A percentile compares a stretch with the other conserved stretches of the same genome.
These are phyloP conservation scores for Schwanniomyces polymorphus DNA, from an alignment of 805 yeast species.

Conservation along the genomic window DNA sequence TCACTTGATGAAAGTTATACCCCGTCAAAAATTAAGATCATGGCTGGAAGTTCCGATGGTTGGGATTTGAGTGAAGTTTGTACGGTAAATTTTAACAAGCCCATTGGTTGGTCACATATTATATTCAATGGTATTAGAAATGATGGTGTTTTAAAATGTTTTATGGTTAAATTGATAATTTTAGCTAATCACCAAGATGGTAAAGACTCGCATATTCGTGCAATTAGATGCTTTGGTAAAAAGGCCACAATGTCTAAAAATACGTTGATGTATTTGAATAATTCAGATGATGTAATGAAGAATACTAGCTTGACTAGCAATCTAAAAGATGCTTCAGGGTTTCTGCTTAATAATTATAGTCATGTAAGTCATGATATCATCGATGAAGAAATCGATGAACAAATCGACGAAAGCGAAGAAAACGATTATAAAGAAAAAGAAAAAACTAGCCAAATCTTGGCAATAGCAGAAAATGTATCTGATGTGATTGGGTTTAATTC, in stretches of 20 bases:
- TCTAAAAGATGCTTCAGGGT: constrained; percentile 22
- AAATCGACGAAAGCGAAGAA: constrained; percentile 9
- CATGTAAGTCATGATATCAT: constrained; percentile 5
- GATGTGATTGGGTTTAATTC: constrained; percentile 43
- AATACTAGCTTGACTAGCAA: constrained; percentile 28
- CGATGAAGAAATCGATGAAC: constrained; percentile 11
- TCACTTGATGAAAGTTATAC: constrained; percentile 88
- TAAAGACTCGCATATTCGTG: constrained; percentile 88
- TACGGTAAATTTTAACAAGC: constrained; percentile 57
- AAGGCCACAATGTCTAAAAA: constrained; percentile 19
- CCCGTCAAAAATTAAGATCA: constrained; percentile 64
- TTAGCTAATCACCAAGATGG: constrained; percentile 90
- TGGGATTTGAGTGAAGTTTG: constrained; percentile 74
- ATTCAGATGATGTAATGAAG: constrained; percentile 15
- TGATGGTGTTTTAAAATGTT: constrained; percentile 64
- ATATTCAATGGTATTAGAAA: constrained; percentile 54
- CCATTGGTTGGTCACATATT: constrained; percentile 78
- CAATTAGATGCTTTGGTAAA: constrained; percentile 57
- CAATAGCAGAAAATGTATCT: constrained; percentile 29
- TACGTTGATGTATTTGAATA: background rate
- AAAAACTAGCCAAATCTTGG: constrained; percentile 4
- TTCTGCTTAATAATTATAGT: constrained; percentile 23
- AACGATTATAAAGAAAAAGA: constrained; percentile 21
- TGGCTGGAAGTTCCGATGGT: constrained; percentile 73
- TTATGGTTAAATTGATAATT: constrained; percentile 60